phyloP scores from a whole-genome alignment of 495 filamentous ascomycete genomes.

The Diplogelasinospora grovesii region DNA sequence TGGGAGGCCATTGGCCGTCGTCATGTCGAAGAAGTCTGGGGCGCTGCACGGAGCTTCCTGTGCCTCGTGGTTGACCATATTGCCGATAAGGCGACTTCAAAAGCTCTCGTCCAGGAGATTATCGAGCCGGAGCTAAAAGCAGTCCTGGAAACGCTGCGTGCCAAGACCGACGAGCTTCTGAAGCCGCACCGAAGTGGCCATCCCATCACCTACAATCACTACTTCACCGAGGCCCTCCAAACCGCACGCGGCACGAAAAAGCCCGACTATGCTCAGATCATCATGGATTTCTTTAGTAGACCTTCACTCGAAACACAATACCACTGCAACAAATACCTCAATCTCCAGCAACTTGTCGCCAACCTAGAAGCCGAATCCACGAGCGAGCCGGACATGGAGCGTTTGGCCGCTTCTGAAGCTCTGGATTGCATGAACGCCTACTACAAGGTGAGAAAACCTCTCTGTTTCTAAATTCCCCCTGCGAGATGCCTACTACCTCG shows the following conservation, averaged over 20 bases:
- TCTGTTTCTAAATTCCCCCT: too few relatives aligned
- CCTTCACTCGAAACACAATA: too few relatives aligned
- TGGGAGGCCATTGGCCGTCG: constrained; percentile 27
- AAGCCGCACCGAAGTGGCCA: constrained; percentile 28
- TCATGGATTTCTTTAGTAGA: constrained; percentile 18
- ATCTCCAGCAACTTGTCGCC: constrained; percentile 23
- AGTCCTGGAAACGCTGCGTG: constrained; percentile 13
- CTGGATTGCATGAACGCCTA: constrained; percentile 45
- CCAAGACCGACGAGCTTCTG: constrained; percentile 31
- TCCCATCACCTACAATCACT: constrained; percentile 54
- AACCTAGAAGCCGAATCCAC: constrained; percentile 11
- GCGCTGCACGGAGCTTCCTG: constrained; percentile 20
- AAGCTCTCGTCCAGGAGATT: constrained; percentile 21
- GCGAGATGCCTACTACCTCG: too few relatives aligned
- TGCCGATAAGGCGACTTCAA: constrained; percentile 25
- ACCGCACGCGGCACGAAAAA: constrained; percentile 18
- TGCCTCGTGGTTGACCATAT: constrained; percentile 19
- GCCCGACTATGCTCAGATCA: constrained; percentile 1
- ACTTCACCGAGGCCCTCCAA: constrained; percentile 44
- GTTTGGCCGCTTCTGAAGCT: constrained; percentile 38
- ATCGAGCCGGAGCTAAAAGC: constrained; percentile 24
- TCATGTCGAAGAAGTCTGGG: constrained; percentile 21
- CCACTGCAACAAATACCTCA: too few relatives aligned
- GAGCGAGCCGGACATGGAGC: constrained; percentile 33
- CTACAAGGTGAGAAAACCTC: constrained; percentile 34